Evolutionary conservation across 441 rosid genomes (phyloP), one percentile per base, ranked within the genome.

Genomic region (Pelargonium fulgidum): DNA sequence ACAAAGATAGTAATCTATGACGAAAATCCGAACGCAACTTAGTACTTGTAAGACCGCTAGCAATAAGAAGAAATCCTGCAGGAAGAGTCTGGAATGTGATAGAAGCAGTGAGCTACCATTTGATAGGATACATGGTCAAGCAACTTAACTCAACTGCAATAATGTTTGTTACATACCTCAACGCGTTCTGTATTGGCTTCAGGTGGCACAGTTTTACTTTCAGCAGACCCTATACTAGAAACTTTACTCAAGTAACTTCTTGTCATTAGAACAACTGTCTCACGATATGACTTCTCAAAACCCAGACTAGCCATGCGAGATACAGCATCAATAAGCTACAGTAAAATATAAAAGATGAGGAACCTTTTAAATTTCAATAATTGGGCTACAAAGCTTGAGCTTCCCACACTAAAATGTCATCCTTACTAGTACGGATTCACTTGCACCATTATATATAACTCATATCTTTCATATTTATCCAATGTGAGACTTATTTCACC

Each of bases 301-400:
- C 99, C 98, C 81, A 95, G 83, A 81, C 96, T 90, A 74, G 99
- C 96, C 71, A 95, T 83, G 71, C 87, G 93, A 78, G 99, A 90
- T 73, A 89, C 95, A 75, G 97, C 99, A 89, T 92, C 99, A 78
- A 95, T 89, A 83, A 95, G 95, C 99, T 95, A 90, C 83, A 85
- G 44, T 70, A 62, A 73, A 69, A 66, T 62, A 68, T 65, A 64
- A 62, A 62, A 64, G n/a, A n/a, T n/a, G n/a, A 70, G 68, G 61
- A 41, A 3, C 7, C 4, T 33, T 3, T 24, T 24, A 24, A 24
- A 24, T 24, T 24, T 24, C 26, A 24, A 24, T 24, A 24, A 24
- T 24, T 24, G 26, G 26, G 26, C 26, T 24, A 24, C 26, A 24
- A 1, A 24, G 1, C 26, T 0, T 24, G 26, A 24, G 26, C 26